These are phyloP conservation scores for Anthracocystis panici-leucophaei DNA, from an alignment of 1,284 basidiomycete species.

Conservation along the genomic window DNA sequence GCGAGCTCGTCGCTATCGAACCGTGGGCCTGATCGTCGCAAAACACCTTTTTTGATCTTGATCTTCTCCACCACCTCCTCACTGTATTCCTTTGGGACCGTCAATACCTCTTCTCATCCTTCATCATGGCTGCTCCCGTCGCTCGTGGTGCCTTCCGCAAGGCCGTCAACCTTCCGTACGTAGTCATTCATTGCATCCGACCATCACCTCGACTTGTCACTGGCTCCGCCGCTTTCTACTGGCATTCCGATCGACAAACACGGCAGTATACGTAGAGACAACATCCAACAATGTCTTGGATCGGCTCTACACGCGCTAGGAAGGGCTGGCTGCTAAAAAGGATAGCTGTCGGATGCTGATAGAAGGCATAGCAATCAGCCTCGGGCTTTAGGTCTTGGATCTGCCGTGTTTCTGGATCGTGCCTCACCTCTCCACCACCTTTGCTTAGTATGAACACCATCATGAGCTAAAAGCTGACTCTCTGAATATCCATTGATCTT, in stretches of 20 bases:
- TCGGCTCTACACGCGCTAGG: background rate
- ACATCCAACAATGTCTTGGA: background rate
- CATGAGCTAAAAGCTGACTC: background rate
- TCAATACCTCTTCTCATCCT: conserved; percentile 15
- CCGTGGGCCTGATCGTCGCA: conserved; percentile 10
- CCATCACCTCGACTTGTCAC: background rate
- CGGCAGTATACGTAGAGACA: background rate
- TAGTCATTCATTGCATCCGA: conserved; percentile 19
- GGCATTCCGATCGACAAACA: background rate
- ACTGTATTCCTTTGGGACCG: conserved; percentile 25
- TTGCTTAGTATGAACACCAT: background rate
- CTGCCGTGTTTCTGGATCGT: background rate
- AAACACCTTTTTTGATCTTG: conserved; percentile 7
- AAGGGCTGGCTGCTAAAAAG: too few relatives aligned
- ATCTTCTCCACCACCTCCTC: conserved; percentile 30
- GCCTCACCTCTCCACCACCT: background rate
- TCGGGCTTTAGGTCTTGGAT: background rate
- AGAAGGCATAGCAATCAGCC: too few relatives aligned
- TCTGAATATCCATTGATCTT: background rate
- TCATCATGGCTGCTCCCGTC: conserved; percentile 57
- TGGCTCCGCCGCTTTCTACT: background rate
- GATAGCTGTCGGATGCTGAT: too few relatives aligned
- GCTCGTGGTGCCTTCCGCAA: conserved; percentile 65
- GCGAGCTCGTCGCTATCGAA: conserved; percentile 26
- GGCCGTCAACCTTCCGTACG: conserved; percentile 78